Conservation (phyloP, 176 grass and related monocot genomes). For the Musa itinerans region DNA sequence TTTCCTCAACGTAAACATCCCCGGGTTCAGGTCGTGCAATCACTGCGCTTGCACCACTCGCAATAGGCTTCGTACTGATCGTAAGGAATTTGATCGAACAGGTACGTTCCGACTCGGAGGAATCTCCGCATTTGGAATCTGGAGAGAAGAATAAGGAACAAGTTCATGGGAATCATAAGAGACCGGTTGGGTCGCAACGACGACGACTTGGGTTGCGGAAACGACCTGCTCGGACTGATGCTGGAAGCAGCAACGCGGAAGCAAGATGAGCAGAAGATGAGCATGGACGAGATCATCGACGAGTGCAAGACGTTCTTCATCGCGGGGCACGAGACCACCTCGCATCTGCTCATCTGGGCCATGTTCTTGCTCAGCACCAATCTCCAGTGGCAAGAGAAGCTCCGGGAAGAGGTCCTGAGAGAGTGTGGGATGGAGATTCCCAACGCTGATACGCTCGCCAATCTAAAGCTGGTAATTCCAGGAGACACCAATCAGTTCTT, state of each 20-base stretch:
- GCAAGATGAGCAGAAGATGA: background rate
- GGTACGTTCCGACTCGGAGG: constrained; percentile 21
- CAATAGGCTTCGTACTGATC: background rate
- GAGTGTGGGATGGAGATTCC: constrained; percentile 28
- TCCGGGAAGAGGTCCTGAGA: constrained; percentile 39
- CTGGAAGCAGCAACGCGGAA: constrained; percentile 16
- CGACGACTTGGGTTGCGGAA: constrained; percentile 13
- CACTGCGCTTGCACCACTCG: background rate
- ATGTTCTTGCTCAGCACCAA: constrained; percentile 28
- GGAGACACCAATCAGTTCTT: background rate
- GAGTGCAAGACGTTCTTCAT: constrained; percentile 64
- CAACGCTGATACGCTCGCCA: constrained; percentile 30
- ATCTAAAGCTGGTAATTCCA: constrained; percentile 31
- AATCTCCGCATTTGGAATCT: constrained; percentile 23
- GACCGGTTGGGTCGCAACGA: background rate
- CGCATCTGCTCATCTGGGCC: constrained; percentile 24
- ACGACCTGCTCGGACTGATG: constrained; percentile 43
- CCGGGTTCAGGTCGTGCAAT: constrained; percentile 14
- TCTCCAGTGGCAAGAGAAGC: constrained; percentile 36
- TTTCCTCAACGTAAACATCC: constrained; percentile 21
- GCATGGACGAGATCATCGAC: constrained; percentile 45
- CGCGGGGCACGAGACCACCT: constrained; percentile 31
- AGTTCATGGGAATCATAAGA: constrained; percentile 32
- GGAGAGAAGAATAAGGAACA: constrained; percentile 18
- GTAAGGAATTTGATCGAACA: background rate